Evolutionary conservation across 2,329 filamentous ascomycete species (phyloP), one percentile per base, ranked within the genome.

Genomic region (Orbilia brochopaga): DNA sequence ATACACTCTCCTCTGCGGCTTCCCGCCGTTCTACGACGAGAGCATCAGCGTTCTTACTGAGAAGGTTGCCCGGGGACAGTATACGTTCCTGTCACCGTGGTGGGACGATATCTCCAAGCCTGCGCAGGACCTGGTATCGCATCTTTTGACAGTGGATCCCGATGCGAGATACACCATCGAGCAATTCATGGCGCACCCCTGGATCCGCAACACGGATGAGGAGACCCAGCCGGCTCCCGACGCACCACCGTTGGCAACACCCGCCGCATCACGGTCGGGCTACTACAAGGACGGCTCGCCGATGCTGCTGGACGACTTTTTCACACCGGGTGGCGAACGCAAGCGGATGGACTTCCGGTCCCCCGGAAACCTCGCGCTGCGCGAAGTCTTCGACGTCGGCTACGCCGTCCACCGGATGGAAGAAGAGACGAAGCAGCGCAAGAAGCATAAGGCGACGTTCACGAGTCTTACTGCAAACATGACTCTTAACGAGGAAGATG

Each of bases 41-140:
- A 96, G 91, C 78, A 97, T 99, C 75, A 92, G 96, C 78, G 89
- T 96, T 0, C 85, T 99, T 72, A 97, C 94, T 0, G 93, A 99
- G 79, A 99, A 99, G 83, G 94, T 99, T 17, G 94, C 94, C 30
- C 89, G 90, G 77, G 94, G 94, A 54, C 92, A 97, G 81, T 99
- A 94, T 79, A 97, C 94, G 0, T 99, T 99, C 82, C 82, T 99
- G 48, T 97, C 93, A 1, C 94, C 94, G 0, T 99, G 94, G 94
- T 99, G 94, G 94, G 94, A 99, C 76, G 92, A 97, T 67, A 97
- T 99, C 73, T 97, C 93, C 72, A 92, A 94, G 79, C 88, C 91
- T 2, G 94, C 94, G 0, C 91, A 97, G 79, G 93, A 99, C 77
- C 83, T 99, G 8, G 93, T 99, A 66, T 91, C 90, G 2, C 94